Evolutionary conservation across 179 eudicot genomes (phyloP).

Genomic region (Beta macrorhiza): DNA sequence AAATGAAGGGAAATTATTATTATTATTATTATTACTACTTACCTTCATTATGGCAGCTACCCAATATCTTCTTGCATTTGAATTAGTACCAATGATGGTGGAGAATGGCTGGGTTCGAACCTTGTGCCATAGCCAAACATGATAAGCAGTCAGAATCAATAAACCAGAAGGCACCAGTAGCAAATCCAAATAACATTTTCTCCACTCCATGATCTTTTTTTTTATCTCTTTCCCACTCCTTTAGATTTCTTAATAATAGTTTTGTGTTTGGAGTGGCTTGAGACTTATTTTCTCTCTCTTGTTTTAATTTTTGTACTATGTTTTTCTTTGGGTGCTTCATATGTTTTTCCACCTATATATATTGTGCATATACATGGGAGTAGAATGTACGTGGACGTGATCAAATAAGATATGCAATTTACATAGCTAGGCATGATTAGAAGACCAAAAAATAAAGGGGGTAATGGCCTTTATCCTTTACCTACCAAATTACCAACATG

Average conservation of each 20-base stretch:
- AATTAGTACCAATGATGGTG: constrained; percentile 80
- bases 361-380: constrained; percentile 19
- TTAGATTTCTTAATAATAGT: neutral
- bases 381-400: constrained; percentile 44
- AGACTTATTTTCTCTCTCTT: too few relatives aligned
- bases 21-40: neutral
- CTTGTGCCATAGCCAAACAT: constrained; percentile 75
- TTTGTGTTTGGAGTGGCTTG: neutral
- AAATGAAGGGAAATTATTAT: neutral
- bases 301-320: too few relatives aligned
- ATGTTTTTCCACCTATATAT: neutral
- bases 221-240: too few relatives aligned
- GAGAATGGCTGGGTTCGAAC: constrained; percentile 58
- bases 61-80: constrained; percentile 74
- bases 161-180: constrained; percentile 69
- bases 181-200: constrained; percentile 64
- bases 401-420: constrained; percentile 41
- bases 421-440: constrained; percentile 13
- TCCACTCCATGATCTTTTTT: constrained; percentile 65
- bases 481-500: constrained; percentile 26
- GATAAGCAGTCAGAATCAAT: constrained; percentile 41
- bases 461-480: neutral
- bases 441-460: constrained; percentile 23
- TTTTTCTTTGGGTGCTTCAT: neutral
- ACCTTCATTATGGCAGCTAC: constrained; percentile 71